phyloP scores from a whole-genome alignment of 352 stramenopile species.

The Globisporangium radiosum region DNA sequence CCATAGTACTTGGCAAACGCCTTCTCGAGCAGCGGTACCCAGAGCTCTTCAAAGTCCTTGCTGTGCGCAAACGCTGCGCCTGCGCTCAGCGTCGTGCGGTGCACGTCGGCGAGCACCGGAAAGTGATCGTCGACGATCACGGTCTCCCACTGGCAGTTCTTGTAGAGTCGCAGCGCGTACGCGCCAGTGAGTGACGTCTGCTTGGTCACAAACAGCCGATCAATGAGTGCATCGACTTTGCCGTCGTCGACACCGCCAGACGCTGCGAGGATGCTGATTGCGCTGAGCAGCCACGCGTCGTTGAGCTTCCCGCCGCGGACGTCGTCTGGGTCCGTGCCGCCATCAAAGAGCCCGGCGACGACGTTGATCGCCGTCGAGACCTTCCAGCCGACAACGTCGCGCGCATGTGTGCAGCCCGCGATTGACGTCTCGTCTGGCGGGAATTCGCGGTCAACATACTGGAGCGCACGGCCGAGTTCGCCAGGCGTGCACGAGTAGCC shows the following conservation, averaged over 20 bases:
- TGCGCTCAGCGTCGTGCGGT: constrained; percentile 42
- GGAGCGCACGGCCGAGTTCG: constrained; percentile 66
- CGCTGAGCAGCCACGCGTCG: constrained; percentile 88
- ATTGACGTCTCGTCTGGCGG: constrained; percentile 71
- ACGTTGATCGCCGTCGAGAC: constrained; percentile 86
- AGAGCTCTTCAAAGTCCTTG: constrained; percentile 86
- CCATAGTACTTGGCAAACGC: constrained; percentile 91
- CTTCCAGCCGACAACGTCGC: constrained; percentile 65
- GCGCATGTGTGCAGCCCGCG: constrained; percentile 45
- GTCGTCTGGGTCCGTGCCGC: constrained; percentile 89
- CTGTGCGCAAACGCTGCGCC: constrained; percentile 86
- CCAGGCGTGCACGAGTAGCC: constrained; percentile 73
- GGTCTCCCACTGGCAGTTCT: constrained; percentile 91
- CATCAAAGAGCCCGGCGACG: constrained; percentile 85
- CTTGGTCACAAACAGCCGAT: constrained; percentile 87
- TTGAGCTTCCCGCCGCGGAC: constrained; percentile 75
- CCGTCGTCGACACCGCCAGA: constrained; percentile 85
- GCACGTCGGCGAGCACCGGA: constrained; percentile 59
- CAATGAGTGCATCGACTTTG: constrained; percentile 85
- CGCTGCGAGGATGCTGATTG: constrained; percentile 87
- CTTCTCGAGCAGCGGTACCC: constrained; percentile 91
- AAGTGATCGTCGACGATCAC: constrained; percentile 91
- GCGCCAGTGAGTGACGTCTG: constrained; percentile 87
- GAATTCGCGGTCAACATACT: constrained; percentile 90
- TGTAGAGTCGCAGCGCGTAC: constrained; percentile 88